Evolutionary conservation across 305 asterid genomes (phyloP), one percentile per base, ranked within the genome.

Genomic region (Fraxinus greggii): DNA sequence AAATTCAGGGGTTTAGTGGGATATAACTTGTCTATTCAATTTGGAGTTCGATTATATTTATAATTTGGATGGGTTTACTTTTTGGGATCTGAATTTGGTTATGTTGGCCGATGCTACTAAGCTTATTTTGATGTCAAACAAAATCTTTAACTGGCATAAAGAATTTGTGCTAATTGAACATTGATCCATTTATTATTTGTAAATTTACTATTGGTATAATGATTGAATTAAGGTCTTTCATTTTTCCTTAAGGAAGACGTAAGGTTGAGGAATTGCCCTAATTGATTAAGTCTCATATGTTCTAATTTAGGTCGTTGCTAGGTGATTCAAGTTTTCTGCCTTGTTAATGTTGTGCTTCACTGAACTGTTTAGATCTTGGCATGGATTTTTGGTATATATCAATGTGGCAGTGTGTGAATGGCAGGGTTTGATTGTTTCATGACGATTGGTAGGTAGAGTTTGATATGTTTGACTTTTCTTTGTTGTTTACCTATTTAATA

Each of bases 51-150:
- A 12, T 65, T 24, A 65, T 88, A 84, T 80, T 23, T 75, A 78
- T 29, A 23, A 73, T 33, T 80, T 26, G 65, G 65, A 36, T 70
- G 65, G 74, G 29, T 5, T 65, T 83, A 42, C 65, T 19, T 72
- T 12, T 76, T 61, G 65, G 31, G 80, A 83, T 81, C 88, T 83
- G 76, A 51, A 77, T 63, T 72, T 35, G 70, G 78, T 17, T 74
- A 33, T 17, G 70, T 61, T 61, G 4, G 31, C 69, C 69, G 7
- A 7, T 80, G 76, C 56, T 72, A 0, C 21, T 80, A 51, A 13
- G 28, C 32, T 6, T 2, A 26, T 15, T 26, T 42, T 12, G 32
- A 12, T 35, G 17, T 7, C 32, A 48, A 65, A 65, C 10, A 21
- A 13, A 65, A 65, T 26, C 73, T 12, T 24, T 7, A 63, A 63